These are phyloP conservation scores for Gyromitra esculenta DNA, from an alignment of 2,329 filamentous ascomycete genomes.

Conservation along the genomic window DNA sequence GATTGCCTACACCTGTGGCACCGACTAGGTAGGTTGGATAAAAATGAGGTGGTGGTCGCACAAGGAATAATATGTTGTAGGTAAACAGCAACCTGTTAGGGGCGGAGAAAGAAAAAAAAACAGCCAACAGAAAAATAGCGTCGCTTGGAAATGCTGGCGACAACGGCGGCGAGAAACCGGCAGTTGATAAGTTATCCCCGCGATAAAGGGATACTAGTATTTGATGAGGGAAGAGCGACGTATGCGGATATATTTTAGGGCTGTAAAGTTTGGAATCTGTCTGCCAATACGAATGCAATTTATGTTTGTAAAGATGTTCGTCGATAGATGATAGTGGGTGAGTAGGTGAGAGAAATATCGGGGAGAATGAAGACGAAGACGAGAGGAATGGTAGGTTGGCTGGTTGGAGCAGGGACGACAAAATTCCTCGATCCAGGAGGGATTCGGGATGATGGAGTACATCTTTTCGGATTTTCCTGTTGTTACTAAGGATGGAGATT, in stretches of 20 bases:
- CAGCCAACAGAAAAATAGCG: slow-evolving; percentile 48
- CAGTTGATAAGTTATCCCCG: slow-evolving; percentile 46
- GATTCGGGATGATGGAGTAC: slow-evolving; percentile 45
- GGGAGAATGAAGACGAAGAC: slow-evolving; percentile 26
- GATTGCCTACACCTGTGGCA: slow-evolving; percentile 41
- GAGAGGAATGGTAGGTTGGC: slow-evolving; percentile 39
- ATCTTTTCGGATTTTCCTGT: slow-evolving; percentile 46
- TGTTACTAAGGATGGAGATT: slow-evolving; percentile 51
- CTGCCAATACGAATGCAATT: slow-evolving; percentile 37
- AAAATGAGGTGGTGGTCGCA: slow-evolving; percentile 51
- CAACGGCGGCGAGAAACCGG: slow-evolving; percentile 48
- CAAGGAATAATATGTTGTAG: slow-evolving; percentile 52
- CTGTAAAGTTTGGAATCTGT: slow-evolving; percentile 31
- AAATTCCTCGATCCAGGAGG: slow-evolving; percentile 47
- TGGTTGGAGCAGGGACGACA: slow-evolving; percentile 33
- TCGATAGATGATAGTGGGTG: slow-evolving; percentile 24
- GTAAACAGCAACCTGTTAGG: slow-evolving; percentile 51
- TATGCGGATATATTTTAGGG: slow-evolving; percentile 42
- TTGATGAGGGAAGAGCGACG: slow-evolving; percentile 40
- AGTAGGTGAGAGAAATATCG: slow-evolving; percentile 31
- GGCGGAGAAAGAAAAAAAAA: slow-evolving; percentile 43
- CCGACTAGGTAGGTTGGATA: slow-evolving; percentile 50
- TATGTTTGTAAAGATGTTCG: slow-evolving; percentile 30
- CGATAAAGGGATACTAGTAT: slow-evolving; percentile 45
- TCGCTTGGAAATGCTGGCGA: slow-evolving; percentile 38